Evolutionary conservation across 495 filamentous ascomycete species (phyloP).

Genomic region (Hypomontagnella submonticulosa): DNA sequence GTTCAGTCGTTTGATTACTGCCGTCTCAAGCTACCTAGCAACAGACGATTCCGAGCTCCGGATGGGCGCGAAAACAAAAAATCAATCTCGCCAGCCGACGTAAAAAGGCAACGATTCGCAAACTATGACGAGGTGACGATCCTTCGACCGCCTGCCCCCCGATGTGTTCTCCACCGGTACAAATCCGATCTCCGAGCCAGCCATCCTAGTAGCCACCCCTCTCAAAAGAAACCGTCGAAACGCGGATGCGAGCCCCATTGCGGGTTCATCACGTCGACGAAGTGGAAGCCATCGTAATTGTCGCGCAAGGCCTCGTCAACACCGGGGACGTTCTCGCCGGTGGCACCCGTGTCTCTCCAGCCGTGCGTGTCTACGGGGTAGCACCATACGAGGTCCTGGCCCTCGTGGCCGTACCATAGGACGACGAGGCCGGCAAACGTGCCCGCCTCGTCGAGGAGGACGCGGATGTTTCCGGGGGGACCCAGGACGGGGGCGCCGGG

Average conservation of each 20-base stretch:
- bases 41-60: no score
- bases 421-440: constrained; percentile 20
- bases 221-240: no score
- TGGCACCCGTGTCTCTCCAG: constrained; percentile 6
- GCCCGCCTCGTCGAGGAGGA: constrained; percentile 20
- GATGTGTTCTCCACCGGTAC: no score
- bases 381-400: constrained; percentile 17
- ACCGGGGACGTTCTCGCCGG: constrained; percentile 9
- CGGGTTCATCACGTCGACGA: constrained; percentile 12
- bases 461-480: constrained; percentile 14
- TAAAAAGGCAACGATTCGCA: no score
- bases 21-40: no score
- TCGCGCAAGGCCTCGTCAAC: constrained; percentile 27
- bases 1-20: no score
- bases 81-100: no score
- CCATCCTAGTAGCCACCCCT: no score
- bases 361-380: constrained; percentile 9
- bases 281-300: constrained; percentile 10
- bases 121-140: no score
- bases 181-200: no score
- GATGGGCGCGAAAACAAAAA: no score
- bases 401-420: constrained; percentile 1
- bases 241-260: constrained; percentile 1
- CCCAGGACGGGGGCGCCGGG: not conserved
- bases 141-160: no score